Conservation (phyloP, 2,329 filamentous ascomycete species). For the Cephalotrichum gorgonifer region DNA sequence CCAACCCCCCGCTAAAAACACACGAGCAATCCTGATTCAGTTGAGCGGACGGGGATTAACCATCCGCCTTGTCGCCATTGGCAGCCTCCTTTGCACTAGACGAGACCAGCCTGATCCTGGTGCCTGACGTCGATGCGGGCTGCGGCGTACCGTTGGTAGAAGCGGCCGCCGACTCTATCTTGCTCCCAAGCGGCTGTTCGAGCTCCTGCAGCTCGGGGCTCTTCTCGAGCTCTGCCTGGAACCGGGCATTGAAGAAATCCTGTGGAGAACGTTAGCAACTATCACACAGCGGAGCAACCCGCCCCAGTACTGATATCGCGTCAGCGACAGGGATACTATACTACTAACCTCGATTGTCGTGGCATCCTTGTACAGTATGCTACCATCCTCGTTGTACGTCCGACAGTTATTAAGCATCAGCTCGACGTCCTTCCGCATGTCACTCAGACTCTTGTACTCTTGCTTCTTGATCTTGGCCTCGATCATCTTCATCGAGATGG, state of each 20-base stretch:
- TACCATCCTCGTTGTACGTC: slow-evolving; percentile 94
- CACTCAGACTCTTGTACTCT: slow-evolving; percentile 73
- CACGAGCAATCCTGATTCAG: slow-evolving; percentile 4
- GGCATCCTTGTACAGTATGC: slow-evolving; percentile 83
- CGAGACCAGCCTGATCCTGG: slow-evolving; percentile 60
- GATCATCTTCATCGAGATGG: slow-evolving; percentile 95
- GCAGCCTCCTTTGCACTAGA: slow-evolving; percentile 22
- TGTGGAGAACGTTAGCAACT: slow-evolving; percentile 21
- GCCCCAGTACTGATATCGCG: too few species aligned
- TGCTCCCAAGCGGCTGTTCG: slow-evolving; percentile 28
- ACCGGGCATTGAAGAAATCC: slow-evolving; percentile 46
- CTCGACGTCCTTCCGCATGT: slow-evolving; percentile 73
- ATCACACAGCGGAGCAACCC: slow-evolving; percentile 13
- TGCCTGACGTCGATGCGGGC: slow-evolving; percentile 40
- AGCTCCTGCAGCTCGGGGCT: slow-evolving; percentile 46
- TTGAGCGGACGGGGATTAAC: not conserved
- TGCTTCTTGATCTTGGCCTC: slow-evolving; percentile 92
- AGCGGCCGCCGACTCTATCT: slow-evolving; percentile 34
- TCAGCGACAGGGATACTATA: too few species aligned
- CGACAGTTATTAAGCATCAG: slow-evolving; percentile 84
- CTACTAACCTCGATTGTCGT: slow-evolving; percentile 76
- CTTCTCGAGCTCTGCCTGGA: slow-evolving; percentile 41
- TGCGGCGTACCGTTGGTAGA: slow-evolving; percentile 56
- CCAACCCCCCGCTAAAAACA: slow-evolving; percentile 1
- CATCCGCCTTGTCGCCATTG: slow-evolving; percentile 18